A percentile compares a stretch with the other conserved stretches of the same genome.
These are phyloP conservation scores for Grammothele lineata DNA, from an alignment of 768 basidiomycete species.

Conservation along the genomic window DNA sequence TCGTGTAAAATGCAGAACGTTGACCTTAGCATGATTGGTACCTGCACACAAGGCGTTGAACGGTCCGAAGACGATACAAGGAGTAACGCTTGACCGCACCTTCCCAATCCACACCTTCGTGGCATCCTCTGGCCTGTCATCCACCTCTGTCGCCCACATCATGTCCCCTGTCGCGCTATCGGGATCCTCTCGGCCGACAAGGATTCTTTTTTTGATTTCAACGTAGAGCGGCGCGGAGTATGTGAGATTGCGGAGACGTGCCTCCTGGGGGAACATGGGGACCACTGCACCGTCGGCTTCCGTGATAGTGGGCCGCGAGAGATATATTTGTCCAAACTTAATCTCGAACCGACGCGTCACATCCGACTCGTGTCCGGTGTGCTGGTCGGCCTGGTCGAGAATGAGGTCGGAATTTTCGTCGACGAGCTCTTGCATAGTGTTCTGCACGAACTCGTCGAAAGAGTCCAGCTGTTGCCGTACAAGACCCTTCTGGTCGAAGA, in stretches of 20 bases:
- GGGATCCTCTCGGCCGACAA: conserved; percentile 77
- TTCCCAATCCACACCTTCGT: conserved; percentile 95
- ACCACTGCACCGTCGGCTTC: conserved; percentile 94
- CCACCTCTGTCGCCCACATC: conserved; percentile 72
- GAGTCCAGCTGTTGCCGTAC: conserved; percentile 97
- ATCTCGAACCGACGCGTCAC: conserved; percentile 94
- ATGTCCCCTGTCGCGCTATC: conserved; percentile 78
- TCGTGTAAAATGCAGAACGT: conserved; percentile 90
- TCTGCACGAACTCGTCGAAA: conserved; percentile 98
- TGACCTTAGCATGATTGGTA: conserved; percentile 96
- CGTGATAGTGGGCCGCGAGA: conserved; percentile 90
- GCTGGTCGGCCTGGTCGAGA: conserved; percentile 94
- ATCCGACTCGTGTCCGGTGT: conserved; percentile 77
- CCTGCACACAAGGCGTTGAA: conserved; percentile 57
- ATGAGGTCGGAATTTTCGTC: conserved; percentile 96
- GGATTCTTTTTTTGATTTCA: conserved; percentile 86
- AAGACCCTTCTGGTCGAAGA: conserved; percentile 96
- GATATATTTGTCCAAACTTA: conserved; percentile 95
- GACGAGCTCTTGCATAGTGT: conserved; percentile 98
- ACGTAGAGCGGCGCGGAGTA: conserved; percentile 95
- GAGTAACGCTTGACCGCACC: too few species aligned
- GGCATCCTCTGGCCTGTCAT: conserved; percentile 55
- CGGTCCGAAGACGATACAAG: too few species aligned
- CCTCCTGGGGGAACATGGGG: conserved; percentile 95
- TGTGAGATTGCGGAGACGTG: conserved; percentile 89